Percentiles rank a stretch among this genome's conserved stretches.
These are phyloP conservation scores for Primulina huaijiensis DNA, from an alignment of 257 asterid genomes.

Conservation along the genomic window DNA sequence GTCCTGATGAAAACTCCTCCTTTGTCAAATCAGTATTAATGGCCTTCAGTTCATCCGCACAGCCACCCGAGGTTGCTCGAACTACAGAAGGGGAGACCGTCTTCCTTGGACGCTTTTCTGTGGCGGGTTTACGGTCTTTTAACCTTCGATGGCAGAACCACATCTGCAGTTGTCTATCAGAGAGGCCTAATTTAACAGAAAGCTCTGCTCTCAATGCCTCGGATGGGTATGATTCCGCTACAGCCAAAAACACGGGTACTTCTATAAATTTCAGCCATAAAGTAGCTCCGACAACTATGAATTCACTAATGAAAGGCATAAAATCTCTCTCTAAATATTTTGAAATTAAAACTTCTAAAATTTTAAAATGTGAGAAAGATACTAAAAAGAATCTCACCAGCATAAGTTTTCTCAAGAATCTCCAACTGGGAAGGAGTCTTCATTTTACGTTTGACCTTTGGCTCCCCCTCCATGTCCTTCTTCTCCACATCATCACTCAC, in stretches of 20 bases:
- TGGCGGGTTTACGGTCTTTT: conserved; percentile 70
- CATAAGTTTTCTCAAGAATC: conserved; percentile 75
- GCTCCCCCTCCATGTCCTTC: conserved; percentile 49
- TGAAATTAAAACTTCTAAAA: not conserved
- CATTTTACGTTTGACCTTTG: conserved; percentile 74
- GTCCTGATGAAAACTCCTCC: conserved; percentile 42
- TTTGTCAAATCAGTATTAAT: conserved; percentile 37
- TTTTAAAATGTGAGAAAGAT: not conserved
- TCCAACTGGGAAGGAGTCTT: conserved; percentile 88
- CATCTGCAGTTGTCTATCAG: conserved; percentile 93
- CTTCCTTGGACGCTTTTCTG: conserved; percentile 51
- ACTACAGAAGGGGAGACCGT: conserved; percentile 37
- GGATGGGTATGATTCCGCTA: conserved; percentile 76
- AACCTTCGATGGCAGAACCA: conserved; percentile 96
- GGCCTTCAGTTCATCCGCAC: conserved; percentile 29
- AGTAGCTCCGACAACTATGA: not conserved
- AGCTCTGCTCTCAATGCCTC: conserved; percentile 77
- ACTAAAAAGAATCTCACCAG: conserved; percentile 41
- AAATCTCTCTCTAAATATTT: not conserved
- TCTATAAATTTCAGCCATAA: conserved; percentile 14
- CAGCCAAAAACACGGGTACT: conserved; percentile 23
- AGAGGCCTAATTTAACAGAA: conserved; percentile 66
- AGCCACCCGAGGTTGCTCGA: conserved; percentile 42
- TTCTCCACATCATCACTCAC: conserved; percentile 40
- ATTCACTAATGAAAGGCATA: not conserved